Base-by-base conservation (phyloP, 306 rosid species). In the Medicago ruthenica region DNA sequence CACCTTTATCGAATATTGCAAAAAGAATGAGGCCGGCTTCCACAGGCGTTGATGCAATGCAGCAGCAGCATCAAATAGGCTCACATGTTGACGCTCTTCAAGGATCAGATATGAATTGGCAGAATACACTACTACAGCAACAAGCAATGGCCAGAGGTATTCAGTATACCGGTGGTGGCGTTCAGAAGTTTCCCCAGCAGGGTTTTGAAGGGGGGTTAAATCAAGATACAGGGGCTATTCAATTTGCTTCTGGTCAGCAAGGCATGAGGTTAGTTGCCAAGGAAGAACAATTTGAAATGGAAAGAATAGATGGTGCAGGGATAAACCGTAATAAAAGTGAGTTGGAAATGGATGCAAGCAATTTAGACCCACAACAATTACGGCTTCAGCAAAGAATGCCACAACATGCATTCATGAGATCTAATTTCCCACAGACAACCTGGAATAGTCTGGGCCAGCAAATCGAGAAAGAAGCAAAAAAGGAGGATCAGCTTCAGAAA, bases 241-340 rank as follows among this genome's bases (percentile, higher is more conserved):
- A 88, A 44, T 92, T 82, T 81, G 54, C 89, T 81, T 70, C 90
- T 44, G 86, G 90, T 79, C 96, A 86, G 71, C 90, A 74, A 68
- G 87, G 86, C 53, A 84, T 88, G 86, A 80, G 87, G 71, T 82
- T 77, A 84, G 85, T 67, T 81, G 82, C 97, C 34, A 96, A 96
- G 90, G 96, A 89, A 83, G 98, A 96, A 85, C 98, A 83, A 80
- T 84, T 85, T 61, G 98, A 90, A 76, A 80, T 85, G 47, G 97
- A 85, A 63, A 96, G 87, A 80, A 16, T 83, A 42, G 96, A 90
- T 39, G 90, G 91, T 69, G 61, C 88, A 27, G 97, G 92, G 79
- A 71, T 85, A 73, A 83, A 68, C 82, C 90, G 92, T 73, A 87
- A 18, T 77, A 90, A 71, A 83, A 83, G 76, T 47, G 92, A 86